These are phyloP conservation scores for Talaromyces verruculosus DNA, from an alignment of 2,329 filamentous ascomycete genomes.

Conservation along the genomic window DNA sequence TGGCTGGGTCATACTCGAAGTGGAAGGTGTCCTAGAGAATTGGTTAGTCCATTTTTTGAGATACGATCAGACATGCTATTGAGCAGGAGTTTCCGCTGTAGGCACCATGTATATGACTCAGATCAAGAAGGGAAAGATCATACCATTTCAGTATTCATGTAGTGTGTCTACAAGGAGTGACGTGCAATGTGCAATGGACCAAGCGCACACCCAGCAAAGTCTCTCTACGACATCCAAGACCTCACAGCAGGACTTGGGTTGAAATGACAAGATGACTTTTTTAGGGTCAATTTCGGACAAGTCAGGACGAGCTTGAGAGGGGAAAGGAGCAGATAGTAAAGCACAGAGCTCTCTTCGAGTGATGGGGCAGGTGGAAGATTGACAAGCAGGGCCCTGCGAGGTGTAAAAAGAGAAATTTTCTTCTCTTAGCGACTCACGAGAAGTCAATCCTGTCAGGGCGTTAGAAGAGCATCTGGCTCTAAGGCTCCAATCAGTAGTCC, in stretches of 20 bases:
- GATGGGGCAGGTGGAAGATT: neutral
- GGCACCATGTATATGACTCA: neutral
- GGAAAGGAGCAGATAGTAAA: neutral
- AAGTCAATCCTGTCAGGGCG: neutral
- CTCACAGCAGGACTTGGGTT: neutral
- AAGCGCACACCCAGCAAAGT: neutral
- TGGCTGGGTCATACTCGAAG: conserved; percentile 1
- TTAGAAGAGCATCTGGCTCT: neutral
- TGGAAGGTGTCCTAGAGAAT: neutral
- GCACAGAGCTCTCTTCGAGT: neutral
- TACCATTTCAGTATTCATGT: neutral
- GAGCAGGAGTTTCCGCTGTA: neutral
- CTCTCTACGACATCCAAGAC: neutral
- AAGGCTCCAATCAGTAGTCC: neutral
- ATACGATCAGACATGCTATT: neutral
- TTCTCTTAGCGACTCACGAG: neutral
- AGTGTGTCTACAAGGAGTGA: neutral
- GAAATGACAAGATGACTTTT: neutral
- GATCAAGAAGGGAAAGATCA: neutral
- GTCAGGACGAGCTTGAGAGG: neutral
- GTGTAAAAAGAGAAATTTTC: neutral
- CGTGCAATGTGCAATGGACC: neutral
- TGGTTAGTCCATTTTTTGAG: neutral
- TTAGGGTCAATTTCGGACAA: neutral
- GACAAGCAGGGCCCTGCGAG: neutral